Base-by-base conservation (phyloP, 495 filamentous ascomycete species). In the Neurospora tetraspora region DNA sequence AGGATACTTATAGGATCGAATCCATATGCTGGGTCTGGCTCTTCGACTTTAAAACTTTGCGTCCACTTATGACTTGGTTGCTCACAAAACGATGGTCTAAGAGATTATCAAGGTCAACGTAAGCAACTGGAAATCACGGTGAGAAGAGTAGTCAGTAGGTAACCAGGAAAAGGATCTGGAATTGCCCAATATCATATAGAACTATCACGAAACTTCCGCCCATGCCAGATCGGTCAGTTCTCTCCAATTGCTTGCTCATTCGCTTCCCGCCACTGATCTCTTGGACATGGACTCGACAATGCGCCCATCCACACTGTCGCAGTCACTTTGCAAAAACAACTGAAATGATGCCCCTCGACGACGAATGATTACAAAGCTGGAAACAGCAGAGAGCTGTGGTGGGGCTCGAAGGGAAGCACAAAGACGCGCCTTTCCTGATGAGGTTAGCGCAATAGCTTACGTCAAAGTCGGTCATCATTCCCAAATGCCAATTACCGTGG, bases 141-240 rank as follows among this genome's bases (percentile, higher is more conserved):
- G 53, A 34, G 14, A 9, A 65, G 53, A 34, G 53, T 65, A 42
- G 61, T 42, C 61, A 38, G 53, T n/a, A 18, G 14, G 36, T 23
- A 16, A 27, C 18, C n/a, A 39, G 38, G 27, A 38, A 20, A 53
- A 38, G 39, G 31, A 7, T 23, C 65, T 20, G 14, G 53, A 65
- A 65, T 65, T 65, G 27, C n/a, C n/a, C n/a, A n/a, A n/a, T n/a
- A n/a, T n/a, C n/a, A 31, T 61, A 47, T 73, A 76, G 74, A 77
- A 76, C 74, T 76, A 68, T 73, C 75, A 47, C 69, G 76, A 76
- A 77, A 70, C 38, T 76, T 76, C 76, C 14, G 20, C 53, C 40
- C 69, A 31, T 34, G 23, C 53, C 53, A 18, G 7, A 70, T 36
- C 20, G 8, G 39, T 37, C 42, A 20, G 69, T 47, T 71, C 39